Percentiles rank a stretch among this genome's conserved stretches.
Evolutionary conservation across 371 early-diverging fungal species (phyloP).

Genomic region (Apophysomyces elegans): DNA sequence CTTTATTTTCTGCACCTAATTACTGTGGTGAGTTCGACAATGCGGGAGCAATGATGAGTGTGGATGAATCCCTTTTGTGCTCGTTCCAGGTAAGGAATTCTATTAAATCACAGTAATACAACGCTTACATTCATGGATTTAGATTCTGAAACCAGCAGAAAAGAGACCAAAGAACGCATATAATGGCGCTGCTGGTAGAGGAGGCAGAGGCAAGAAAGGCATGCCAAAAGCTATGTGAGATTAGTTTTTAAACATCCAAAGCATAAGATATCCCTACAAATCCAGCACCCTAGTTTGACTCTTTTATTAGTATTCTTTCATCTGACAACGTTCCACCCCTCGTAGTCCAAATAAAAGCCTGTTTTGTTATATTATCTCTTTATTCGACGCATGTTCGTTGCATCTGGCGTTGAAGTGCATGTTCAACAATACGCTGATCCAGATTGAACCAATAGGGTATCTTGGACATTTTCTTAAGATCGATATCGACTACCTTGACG

Average conservation of each 20-base stretch:
- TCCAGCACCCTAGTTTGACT: conserved; percentile 4
- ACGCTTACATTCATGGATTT: not conserved
- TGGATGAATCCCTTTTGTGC: conserved; percentile 90
- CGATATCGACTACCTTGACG: conserved; percentile 56
- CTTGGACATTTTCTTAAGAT: conserved; percentile 51
- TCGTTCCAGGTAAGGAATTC: conserved; percentile 66
- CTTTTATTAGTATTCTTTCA: conserved; percentile 3
- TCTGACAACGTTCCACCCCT: not conserved
- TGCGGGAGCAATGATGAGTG: conserved; percentile 93
- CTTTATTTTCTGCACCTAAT: conserved; percentile 97
- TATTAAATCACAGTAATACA: not conserved
- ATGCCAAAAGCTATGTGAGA: conserved; percentile 20
- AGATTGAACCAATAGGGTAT: conserved; percentile 51
- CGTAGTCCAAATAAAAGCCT: conserved; percentile 1
- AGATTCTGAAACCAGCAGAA: conserved; percentile 40
- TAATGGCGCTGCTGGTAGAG: conserved; percentile 18
- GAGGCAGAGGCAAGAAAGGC: conserved; percentile 22
- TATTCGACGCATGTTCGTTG: conserved; percentile 7
- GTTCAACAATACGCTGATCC: conserved; percentile 51
- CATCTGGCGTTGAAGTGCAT: conserved; percentile 21
- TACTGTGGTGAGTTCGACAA: conserved; percentile 99
- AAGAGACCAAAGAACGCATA: conserved; percentile 33
- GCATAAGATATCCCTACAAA: conserved; percentile 10
- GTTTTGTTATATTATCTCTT: conserved; percentile 1
- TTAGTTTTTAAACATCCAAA: conserved; percentile 3